Evolutionary conservation across 2,329 filamentous ascomycete species (phyloP).

Genomic region (Neofusicoccum kwambonambiense): DNA sequence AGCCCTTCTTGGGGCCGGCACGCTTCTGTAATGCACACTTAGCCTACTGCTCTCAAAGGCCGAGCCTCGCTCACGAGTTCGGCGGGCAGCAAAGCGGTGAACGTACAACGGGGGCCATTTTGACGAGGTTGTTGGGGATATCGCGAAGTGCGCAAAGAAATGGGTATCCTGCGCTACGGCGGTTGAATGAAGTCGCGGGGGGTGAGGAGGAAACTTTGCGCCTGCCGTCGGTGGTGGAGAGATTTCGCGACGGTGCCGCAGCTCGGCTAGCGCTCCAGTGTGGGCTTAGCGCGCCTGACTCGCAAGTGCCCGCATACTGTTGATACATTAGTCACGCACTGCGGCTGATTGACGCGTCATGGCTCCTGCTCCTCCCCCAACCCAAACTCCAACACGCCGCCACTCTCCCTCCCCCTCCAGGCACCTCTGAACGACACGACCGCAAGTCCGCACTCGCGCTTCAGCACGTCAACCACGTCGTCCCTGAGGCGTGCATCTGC

Average conservation of each 20-base stretch:
- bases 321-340: neutral
- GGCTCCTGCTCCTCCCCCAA: neutral
- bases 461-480: neutral
- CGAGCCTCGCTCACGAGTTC: conserved; percentile 34
- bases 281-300: neutral
- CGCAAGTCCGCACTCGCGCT: neutral
- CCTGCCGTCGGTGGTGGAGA: neutral
- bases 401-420: neutral
- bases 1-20: conserved; percentile 46
- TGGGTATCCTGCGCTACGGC: conserved; percentile 77
- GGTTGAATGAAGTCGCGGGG: neutral
- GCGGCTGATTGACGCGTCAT: neutral
- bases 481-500: neutral
- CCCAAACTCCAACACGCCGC: neutral
- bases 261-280: neutral
- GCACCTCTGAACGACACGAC: neutral
- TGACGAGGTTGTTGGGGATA: conserved; percentile 23
- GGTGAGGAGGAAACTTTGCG: neutral
- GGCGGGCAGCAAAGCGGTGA: conserved; percentile 93
- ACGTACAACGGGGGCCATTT: conserved; percentile 68
- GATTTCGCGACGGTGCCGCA: conserved; percentile 16
- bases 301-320: neutral
- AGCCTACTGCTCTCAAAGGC: conserved; percentile 82
- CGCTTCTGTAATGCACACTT: conserved; percentile 66
- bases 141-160: conserved; percentile 69